Conservation (phyloP, 164 flowering plant species). For the Vitis cinerea region DNA sequence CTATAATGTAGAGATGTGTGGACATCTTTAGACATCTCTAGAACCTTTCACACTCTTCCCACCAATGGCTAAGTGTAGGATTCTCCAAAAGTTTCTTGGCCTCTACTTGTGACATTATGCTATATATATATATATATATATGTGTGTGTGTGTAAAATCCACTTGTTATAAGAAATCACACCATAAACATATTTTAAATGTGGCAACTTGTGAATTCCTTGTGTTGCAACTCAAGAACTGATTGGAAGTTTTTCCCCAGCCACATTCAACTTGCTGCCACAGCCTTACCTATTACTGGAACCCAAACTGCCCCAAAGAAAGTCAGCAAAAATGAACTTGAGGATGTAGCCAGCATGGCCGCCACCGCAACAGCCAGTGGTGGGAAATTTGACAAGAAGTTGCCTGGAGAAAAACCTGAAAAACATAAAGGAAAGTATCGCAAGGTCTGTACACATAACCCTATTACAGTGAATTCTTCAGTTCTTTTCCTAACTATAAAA, state of each 20-base stretch:
- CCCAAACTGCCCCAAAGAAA: slow-evolving; percentile 61
- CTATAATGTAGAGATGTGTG: too few species aligned
- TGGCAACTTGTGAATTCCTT: too few species aligned
- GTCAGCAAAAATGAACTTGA: slow-evolving; percentile 65
- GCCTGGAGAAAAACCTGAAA: slow-evolving; percentile 81
- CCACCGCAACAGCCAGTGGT: slow-evolving; percentile 90
- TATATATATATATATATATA: not conserved
- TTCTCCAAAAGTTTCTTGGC: too few species aligned
- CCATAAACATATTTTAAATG: not conserved
- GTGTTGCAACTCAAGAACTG: too few species aligned
- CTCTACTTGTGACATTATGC: too few species aligned
- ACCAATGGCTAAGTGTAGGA: too few species aligned
- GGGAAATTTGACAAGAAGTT: slow-evolving; percentile 96
- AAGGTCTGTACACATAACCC: slow-evolving; percentile 51
- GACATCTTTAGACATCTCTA: too few species aligned
- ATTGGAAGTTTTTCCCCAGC: slow-evolving; percentile 38
- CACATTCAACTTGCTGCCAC: slow-evolving; percentile 91
- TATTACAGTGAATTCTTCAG: not conserved
- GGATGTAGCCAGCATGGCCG: slow-evolving; percentile 82
- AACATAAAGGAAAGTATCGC: slow-evolving; percentile 74
- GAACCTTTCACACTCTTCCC: too few species aligned
- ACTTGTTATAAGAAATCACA: not conserved
- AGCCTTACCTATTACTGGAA: slow-evolving; percentile 85
- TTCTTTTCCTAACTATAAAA: not conserved
- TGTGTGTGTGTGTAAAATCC: not conserved